Evolutionary conservation across 306 rosid species (phyloP).

Genomic region (Vigna unguiculata): DNA sequence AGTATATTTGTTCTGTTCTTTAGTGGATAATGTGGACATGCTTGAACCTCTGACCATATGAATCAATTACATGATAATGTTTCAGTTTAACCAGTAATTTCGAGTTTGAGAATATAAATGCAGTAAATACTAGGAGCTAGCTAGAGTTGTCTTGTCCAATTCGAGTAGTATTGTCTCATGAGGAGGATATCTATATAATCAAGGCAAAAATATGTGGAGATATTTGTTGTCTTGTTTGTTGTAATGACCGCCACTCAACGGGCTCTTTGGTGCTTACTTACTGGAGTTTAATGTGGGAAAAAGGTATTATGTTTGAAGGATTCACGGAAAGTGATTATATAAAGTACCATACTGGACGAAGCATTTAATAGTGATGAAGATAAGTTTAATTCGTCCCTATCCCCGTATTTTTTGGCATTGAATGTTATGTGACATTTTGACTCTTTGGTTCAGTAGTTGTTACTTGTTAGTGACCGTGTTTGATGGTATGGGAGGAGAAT

Average conservation of each 20-base stretch:
- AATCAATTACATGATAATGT: neutral
- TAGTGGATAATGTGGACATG: neutral
- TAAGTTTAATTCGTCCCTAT: neutral
- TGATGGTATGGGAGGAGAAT: neutral
- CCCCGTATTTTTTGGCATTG: neutral
- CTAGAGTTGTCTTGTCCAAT: neutral
- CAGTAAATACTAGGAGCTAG: neutral
- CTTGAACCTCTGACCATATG: neutral
- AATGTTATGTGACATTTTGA: neutral
- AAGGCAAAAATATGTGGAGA: neutral
- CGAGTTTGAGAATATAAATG: neutral
- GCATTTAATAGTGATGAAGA: neutral
- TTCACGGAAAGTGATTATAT: neutral
- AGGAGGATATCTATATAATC: neutral
- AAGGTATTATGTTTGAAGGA: neutral
- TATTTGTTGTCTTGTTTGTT: neutral
- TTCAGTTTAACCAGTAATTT: neutral
- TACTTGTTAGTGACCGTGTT: slow-evolving; percentile 4
- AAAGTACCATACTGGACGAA: neutral
- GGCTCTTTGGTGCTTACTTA: neutral
- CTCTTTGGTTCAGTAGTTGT: neutral
- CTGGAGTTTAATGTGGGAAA: slow-evolving; percentile 17
- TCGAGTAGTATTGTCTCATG: neutral
- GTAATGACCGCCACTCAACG: neutral
- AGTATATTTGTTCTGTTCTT: slow-evolving; percentile 2